Conservation (phyloP, 306 rosid species). For the Calophaca sinica region DNA sequence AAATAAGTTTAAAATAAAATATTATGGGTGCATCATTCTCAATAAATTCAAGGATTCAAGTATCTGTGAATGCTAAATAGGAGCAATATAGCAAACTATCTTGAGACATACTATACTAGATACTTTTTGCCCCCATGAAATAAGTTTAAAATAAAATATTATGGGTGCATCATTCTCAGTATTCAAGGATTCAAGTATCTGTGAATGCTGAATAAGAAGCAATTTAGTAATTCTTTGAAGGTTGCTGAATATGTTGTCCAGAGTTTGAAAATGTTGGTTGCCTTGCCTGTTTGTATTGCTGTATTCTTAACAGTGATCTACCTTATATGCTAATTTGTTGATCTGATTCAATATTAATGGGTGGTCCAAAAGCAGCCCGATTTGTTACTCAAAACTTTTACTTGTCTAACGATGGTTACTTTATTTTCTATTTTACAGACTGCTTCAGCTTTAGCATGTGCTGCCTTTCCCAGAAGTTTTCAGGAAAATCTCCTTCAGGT, state of each 20-base stretch:
- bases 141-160: not conserved
- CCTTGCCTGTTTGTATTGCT: conserved; percentile 13
- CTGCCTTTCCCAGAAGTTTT: conserved; percentile 51
- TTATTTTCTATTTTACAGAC: conserved; percentile 54
- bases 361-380: not conserved
- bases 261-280: conserved; percentile 23
- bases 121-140: not conserved
- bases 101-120: not conserved
- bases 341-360: conserved; percentile 29
- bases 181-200: not conserved
- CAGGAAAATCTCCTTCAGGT: conserved; percentile 55
- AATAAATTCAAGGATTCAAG: conserved; percentile 10
- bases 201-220: conserved; percentile 1
- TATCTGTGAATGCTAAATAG: too few relatives aligned
- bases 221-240: not conserved
- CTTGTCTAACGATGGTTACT: conserved; percentile 28
- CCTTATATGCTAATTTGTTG: not conserved
- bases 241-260: conserved; percentile 17
- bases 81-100: not conserved
- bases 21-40: not conserved
- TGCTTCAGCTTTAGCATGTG: conserved; percentile 59
- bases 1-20: not conserved
- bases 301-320: conserved; percentile 1
- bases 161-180: not conserved
- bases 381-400: conserved; percentile 13